Evolutionary conservation across 2,329 filamentous ascomycete genomes (phyloP), one percentile per base, ranked within the genome.

Genomic region (Rugonectria rugulosa): DNA sequence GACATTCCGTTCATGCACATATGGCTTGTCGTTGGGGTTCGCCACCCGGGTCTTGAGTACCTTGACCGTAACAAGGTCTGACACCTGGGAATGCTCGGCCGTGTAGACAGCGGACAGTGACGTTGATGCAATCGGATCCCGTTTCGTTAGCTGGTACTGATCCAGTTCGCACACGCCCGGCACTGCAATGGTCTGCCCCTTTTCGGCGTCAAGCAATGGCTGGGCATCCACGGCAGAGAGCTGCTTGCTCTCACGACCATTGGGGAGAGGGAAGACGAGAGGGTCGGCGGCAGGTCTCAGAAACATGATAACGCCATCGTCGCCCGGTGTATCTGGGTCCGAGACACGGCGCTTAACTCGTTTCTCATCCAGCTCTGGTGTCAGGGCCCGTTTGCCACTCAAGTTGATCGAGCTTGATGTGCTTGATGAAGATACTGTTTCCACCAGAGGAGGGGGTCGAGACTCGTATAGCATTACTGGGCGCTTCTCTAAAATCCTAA

Each of bases 31-130:
- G 44, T 75, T 70, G 3, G 74, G 59, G 36, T 73, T 75, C 26
- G 74, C 62, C 3, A 76, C 67, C 6, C 77, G 72, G 2, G 83
- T 86, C 70, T 85, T 85, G 60, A 86, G 79, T 2, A 86, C 82
- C 64, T 86, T 86, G 68, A 85, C 82, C 1, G 82, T 85, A 52
- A 86, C 81, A 49, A 84, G 78, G 17, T 82, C 79, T 3, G 81
- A 74, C 15, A 83, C 77, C 9, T 77, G 70, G 5, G 82, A 84
- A 65, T 85, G 79, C 29, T 79, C 73, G 17, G 79, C 83, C 2
- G 78, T 84, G 64, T 81, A 86, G 29, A 86, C 83, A 6, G 80
- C 79, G 5, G 83, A 85, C 15, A 83, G 74, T 4, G 75, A 74
- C 1, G 81, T 83, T 2, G 79, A 78, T 5, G 83, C 82, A 48